These are phyloP conservation scores for Blumeriella jaapii DNA, from an alignment of 2,329 filamentous ascomycete species.

Conservation along the genomic window DNA sequence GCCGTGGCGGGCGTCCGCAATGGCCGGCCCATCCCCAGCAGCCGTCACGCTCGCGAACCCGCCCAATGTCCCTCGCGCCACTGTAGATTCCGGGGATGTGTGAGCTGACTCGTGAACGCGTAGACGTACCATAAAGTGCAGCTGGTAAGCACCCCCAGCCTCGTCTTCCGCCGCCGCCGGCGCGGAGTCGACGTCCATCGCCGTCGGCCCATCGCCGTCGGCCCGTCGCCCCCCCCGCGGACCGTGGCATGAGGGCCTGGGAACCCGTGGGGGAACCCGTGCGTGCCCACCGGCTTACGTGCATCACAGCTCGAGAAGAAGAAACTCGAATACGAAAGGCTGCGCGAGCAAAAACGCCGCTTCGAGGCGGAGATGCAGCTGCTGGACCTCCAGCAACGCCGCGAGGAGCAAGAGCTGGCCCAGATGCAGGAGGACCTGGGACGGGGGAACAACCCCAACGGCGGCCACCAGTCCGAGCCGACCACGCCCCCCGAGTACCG, in stretches of 20 bases:
- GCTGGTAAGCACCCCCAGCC: constrained; percentile 46
- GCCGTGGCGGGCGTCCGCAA: too few species aligned
- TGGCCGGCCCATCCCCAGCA: too few species aligned
- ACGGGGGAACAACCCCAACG: constrained; percentile 34
- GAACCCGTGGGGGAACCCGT: too few species aligned
- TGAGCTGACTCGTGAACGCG: constrained; percentile 14
- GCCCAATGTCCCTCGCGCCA: too few species aligned
- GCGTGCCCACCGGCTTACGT: constrained; percentile 33
- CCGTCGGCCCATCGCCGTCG: too few species aligned
- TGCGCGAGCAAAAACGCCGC: constrained; percentile 76
- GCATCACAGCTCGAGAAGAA: constrained; percentile 74
- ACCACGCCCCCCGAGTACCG: constrained; percentile 92
- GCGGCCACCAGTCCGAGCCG: constrained; percentile 78
- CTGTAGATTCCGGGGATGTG: too few species aligned
- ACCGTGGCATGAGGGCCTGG: too few species aligned
- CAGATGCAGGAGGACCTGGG: constrained; percentile 73
- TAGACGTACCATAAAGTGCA: constrained; percentile 62
- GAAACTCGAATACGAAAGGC: constrained; percentile 80
- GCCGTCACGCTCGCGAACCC: too few species aligned
- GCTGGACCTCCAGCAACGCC: constrained; percentile 73
- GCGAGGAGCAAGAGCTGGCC: constrained; percentile 72
- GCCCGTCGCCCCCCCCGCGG: too few species aligned
- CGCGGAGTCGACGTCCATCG: too few species aligned
- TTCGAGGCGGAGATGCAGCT: constrained; percentile 91
- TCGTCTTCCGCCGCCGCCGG: too few species aligned